Evolutionary conservation across 371 early-diverging fungal species (phyloP).

Genomic region (Mortierella sp.): DNA sequence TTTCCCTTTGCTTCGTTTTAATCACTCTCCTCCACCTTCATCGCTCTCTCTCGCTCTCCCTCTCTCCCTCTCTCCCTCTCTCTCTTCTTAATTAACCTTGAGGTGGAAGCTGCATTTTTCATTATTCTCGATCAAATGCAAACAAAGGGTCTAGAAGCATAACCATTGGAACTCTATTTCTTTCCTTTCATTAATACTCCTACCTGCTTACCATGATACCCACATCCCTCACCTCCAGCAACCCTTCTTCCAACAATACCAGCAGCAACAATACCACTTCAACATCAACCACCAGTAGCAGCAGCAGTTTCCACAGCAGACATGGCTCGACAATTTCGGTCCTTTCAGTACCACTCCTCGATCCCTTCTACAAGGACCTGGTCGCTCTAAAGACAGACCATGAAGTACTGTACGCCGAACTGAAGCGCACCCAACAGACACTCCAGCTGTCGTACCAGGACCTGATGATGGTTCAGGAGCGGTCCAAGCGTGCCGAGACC

Average conservation of each 20-base stretch:
- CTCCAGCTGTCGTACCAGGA: conserved; percentile 42
- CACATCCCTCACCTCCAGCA: neutral
- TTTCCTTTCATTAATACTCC: neutral
- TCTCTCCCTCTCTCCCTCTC: neutral
- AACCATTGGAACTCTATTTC: neutral
- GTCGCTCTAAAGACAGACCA: conserved; percentile 32
- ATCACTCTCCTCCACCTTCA: neutral
- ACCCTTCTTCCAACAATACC: neutral
- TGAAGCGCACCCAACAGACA: conserved; percentile 41
- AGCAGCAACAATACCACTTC: neutral
- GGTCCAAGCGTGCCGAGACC: conserved; percentile 29
- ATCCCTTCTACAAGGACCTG: conserved; percentile 38
- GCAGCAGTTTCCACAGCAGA: neutral
- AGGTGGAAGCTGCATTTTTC: neutral
- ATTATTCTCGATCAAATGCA: neutral
- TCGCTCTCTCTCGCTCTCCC: neutral
- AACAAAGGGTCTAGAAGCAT: neutral
- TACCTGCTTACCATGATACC: neutral
- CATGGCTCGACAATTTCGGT: conserved; percentile 21
- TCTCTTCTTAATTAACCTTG: neutral
- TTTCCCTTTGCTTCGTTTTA: neutral
- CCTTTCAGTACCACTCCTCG: conserved; percentile 30
- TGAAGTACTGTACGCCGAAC: conserved; percentile 14
- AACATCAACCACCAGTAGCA: neutral
- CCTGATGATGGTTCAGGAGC: conserved; percentile 34